Conservation (phyloP, 768 basidiomycete species). For the Lactarius hengduanensis region DNA sequence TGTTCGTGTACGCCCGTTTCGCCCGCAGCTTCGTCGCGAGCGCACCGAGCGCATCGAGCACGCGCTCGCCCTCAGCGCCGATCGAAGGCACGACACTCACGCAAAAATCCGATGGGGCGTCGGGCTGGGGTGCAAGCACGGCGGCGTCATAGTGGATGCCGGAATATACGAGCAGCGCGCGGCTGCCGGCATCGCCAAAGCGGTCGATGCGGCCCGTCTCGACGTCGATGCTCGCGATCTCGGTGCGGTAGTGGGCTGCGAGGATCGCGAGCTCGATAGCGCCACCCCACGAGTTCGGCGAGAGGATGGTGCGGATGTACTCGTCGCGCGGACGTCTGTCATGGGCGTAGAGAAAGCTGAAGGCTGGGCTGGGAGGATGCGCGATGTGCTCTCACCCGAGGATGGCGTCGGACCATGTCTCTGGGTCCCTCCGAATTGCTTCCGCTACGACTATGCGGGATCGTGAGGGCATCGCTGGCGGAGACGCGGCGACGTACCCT, state of each 20-base stretch:
- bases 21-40: conserved; percentile 70
- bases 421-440: conserved; percentile 68
- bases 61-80: conserved; percentile 46
- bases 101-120: conserved; percentile 85
- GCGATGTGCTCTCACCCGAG: conserved; percentile 58
- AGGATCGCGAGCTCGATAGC: conserved; percentile 92
- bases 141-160: conserved; percentile 97
- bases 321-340: conserved; percentile 54
- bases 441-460: conserved; percentile 69
- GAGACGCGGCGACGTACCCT: conserved; percentile 49
- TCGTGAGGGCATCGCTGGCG: not conserved
- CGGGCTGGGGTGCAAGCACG: conserved; percentile 71
- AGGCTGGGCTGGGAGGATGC: conserved; percentile 2
- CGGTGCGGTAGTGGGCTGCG: conserved; percentile 74
- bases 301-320: conserved; percentile 81
- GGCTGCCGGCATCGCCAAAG: conserved; percentile 52
- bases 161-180: conserved; percentile 79
- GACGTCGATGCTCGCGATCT: conserved; percentile 89
- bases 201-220: conserved; percentile 88
- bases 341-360: not conserved
- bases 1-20: conserved; percentile 88
- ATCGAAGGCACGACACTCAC: conserved; percentile 68
- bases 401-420: conserved; percentile 79
- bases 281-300: conserved; percentile 87
- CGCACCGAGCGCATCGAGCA: conserved; percentile 63